Percentiles rank a stretch among this genome's conserved stretches.
phyloP scores from a whole-genome alignment of 768 basidiomycete species.

The Trichaptum fuscoviolaceum region DNA sequence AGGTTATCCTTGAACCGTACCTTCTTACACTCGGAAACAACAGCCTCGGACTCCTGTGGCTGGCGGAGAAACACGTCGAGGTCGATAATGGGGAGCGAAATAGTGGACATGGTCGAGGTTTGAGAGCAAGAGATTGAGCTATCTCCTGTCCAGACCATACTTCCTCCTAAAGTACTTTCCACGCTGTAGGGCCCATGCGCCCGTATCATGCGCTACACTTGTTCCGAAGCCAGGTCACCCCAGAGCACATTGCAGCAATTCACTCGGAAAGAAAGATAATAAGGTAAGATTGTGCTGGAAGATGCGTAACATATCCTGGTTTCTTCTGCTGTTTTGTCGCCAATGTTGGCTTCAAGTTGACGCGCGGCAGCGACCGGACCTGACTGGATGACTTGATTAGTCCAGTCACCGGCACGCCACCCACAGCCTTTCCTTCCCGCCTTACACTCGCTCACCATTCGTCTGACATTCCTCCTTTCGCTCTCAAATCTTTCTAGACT shows the following conservation, averaged over 20 bases:
- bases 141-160: background rate
- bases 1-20: constrained; percentile 24
- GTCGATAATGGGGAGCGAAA: constrained; percentile 69
- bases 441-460: background rate
- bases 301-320: background rate
- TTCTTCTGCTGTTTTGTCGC: no score
- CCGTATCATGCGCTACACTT: background rate
- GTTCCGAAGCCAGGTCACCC: background rate
- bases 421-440: background rate
- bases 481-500: constrained; percentile 6
- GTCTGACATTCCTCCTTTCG: background rate
- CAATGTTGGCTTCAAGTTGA: background rate
- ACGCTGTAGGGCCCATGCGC: background rate
- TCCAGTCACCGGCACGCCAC: background rate
- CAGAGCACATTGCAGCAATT: background rate
- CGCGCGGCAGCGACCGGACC: background rate
- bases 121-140: background rate
- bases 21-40: constrained; percentile 61
- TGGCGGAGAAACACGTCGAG: constrained; percentile 63
- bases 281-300: background rate
- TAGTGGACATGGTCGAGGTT: constrained; percentile 28
- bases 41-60: constrained; percentile 38
- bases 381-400: background rate
- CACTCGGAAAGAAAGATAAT: background rate
- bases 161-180: constrained; percentile 1